Conservation (phyloP, 371 early-diverging fungal genomes). For the Quaeritorhiza haematococci region DNA sequence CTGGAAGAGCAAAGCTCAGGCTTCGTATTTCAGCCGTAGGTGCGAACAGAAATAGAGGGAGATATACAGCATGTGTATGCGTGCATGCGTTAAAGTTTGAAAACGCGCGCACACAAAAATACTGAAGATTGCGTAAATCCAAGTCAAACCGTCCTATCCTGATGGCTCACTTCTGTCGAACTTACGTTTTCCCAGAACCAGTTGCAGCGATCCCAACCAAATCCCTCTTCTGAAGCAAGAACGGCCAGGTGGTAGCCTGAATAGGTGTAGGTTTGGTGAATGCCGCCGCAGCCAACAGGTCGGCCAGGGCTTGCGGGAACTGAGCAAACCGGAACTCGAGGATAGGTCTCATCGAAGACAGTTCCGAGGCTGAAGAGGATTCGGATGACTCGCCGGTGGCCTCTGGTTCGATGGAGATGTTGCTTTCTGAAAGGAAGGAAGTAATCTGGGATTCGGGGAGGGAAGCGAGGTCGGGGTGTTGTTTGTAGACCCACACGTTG, state of each 20-base stretch:
- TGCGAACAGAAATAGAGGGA: constrained; percentile 1
- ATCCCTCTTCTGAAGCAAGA: constrained; percentile 51
- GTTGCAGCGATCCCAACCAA: constrained; percentile 66
- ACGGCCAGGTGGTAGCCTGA: no score
- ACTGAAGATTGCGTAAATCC: no score
- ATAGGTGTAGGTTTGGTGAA: no score
- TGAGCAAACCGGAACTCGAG: no score
- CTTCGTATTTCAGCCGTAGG: constrained; percentile 47
- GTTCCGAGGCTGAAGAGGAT: no score
- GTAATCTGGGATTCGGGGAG: neutral
- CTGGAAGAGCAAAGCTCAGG: constrained; percentile 90
- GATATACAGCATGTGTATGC: neutral
- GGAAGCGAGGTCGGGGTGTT: neutral
- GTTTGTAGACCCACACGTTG: neutral
- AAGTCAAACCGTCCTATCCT: no score
- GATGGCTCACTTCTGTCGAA: no score
- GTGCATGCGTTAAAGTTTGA: neutral
- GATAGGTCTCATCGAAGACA: no score
- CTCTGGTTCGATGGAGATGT: no score
- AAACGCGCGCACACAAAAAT: neutral
- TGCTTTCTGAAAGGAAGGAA: constrained; percentile 8
- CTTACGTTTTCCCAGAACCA: constrained; percentile 18
- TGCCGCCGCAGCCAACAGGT: no score
- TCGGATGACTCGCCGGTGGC: no score
- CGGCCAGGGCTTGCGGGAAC: no score